Percentiles rank a stretch among this genome's conserved stretches.
These are phyloP conservation scores for Metarhizium humberi DNA, from an alignment of 2,329 filamentous ascomycete genomes.

Conservation along the genomic window DNA sequence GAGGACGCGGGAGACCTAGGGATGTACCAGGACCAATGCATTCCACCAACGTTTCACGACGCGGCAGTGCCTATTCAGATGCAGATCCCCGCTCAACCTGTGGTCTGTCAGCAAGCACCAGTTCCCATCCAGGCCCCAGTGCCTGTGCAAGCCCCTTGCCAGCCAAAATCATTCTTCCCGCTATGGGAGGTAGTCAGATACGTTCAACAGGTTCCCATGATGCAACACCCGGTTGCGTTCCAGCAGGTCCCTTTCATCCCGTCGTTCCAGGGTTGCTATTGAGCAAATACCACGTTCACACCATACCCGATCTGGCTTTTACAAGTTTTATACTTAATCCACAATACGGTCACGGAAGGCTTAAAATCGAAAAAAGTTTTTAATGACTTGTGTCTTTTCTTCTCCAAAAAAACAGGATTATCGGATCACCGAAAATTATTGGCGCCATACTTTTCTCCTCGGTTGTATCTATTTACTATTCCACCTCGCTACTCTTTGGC, in stretches of 20 bases:
- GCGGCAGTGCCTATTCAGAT: constrained; percentile 21
- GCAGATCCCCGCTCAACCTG: constrained; percentile 27
- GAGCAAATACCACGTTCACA: constrained; percentile 1
- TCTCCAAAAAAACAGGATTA: background rate
- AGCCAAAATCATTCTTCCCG: constrained; percentile 38
- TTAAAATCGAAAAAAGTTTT: background rate
- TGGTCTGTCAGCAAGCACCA: constrained; percentile 20
- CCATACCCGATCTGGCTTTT: background rate
- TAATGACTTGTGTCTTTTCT: background rate
- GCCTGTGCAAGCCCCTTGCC: constrained; percentile 27
- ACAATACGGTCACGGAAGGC: background rate
- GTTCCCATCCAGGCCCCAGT: constrained; percentile 24
- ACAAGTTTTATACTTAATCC: background rate
- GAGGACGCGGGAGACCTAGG: constrained; percentile 32
- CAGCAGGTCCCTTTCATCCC: constrained; percentile 43
- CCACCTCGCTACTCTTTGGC: background rate
- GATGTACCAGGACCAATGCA: constrained; percentile 31
- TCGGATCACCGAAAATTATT: background rate
- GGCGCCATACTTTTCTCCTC: background rate
- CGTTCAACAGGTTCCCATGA: constrained; percentile 36
- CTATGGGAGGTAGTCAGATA: constrained; percentile 46
- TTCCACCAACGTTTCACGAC: constrained; percentile 35
- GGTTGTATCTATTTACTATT: background rate
- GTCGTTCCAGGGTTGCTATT: constrained; percentile 43
- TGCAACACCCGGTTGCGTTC: constrained; percentile 41